Conservation (phyloP, 108 stramenopile genomes). For the Nannochloropsis oceanica region DNA sequence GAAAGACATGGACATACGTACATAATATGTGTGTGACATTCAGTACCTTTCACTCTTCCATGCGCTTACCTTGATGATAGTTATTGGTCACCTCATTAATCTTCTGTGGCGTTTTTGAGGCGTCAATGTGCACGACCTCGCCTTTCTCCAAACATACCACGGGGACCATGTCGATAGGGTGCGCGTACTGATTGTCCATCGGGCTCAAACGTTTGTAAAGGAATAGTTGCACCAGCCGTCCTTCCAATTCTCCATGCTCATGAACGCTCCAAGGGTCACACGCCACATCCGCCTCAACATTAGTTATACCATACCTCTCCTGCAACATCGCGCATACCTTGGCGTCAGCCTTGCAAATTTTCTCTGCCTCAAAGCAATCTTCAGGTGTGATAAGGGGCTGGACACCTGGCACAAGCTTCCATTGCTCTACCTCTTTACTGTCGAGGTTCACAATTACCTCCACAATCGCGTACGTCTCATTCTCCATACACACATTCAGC, state of each 20-base stretch:
- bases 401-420: constrained; percentile 27
- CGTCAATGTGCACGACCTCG: constrained; percentile 43
- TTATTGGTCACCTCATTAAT: neutral
- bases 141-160: constrained; percentile 46
- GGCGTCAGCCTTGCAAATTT: constrained; percentile 36
- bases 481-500: neutral
- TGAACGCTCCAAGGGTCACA: constrained; percentile 54
- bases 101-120: neutral
- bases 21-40: constrained; percentile 36
- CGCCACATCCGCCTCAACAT: constrained; percentile 35
- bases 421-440: constrained; percentile 5
- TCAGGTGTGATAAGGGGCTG: constrained; percentile 57
- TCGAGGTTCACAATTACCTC: constrained; percentile 14
- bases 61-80: neutral
- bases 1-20: constrained; percentile 39
- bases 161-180: constrained; percentile 54
- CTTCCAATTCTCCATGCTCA: constrained; percentile 15
- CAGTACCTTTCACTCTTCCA: constrained; percentile 33
- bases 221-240: constrained; percentile 49
- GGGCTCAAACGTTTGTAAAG: constrained; percentile 43
- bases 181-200: constrained; percentile 54
- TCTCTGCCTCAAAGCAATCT: constrained; percentile 51
- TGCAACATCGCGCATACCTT: constrained; percentile 26
- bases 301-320: constrained; percentile 43
- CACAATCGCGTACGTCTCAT: constrained; percentile 30